Evolutionary conservation across 2,329 filamentous ascomycete species (phyloP).

Genomic region (Monosporascus sp.): DNA sequence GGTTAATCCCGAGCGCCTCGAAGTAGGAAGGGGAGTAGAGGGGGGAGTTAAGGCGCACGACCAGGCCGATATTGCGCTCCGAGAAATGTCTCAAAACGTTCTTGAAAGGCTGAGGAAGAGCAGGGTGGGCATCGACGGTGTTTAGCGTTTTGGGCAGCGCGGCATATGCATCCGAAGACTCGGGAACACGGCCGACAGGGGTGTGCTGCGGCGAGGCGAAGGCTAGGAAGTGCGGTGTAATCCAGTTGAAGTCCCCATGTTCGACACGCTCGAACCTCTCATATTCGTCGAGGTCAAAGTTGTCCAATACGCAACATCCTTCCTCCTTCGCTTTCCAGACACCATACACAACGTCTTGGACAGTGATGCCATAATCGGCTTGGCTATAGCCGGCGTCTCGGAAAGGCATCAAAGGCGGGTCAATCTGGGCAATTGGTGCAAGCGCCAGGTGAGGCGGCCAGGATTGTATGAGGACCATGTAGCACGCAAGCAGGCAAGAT

Average conservation of each 20-base stretch:
- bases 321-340: constrained; percentile 99
- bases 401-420: constrained; percentile 98
- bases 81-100: constrained; percentile 90
- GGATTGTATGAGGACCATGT: constrained; percentile 97
- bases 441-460: constrained; percentile 96
- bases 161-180: constrained; percentile 67
- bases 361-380: constrained; percentile 90
- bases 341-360: constrained; percentile 96
- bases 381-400: constrained; percentile 97
- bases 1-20: constrained; percentile 87
- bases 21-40: constrained; percentile 98
- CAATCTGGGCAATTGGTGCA: constrained; percentile 91
- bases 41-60: constrained; percentile 91
- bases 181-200: constrained; percentile 66
- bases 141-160: constrained; percentile 70
- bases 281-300: constrained; percentile 96
- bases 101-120: constrained; percentile 83
- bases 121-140: constrained; percentile 64
- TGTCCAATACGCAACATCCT: constrained; percentile 81
- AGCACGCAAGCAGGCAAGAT: constrained; percentile 90
- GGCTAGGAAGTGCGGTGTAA: constrained; percentile 89
- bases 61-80: constrained; percentile 81
- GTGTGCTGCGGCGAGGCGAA: constrained; percentile 91
- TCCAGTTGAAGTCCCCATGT: constrained; percentile 99
- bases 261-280: constrained; percentile 94